A percentile compares a stretch with the other conserved stretches of the same genome.
phyloP scores from a whole-genome alignment of 352 stramenopile genomes.

The Peronospora belbahrii region DNA sequence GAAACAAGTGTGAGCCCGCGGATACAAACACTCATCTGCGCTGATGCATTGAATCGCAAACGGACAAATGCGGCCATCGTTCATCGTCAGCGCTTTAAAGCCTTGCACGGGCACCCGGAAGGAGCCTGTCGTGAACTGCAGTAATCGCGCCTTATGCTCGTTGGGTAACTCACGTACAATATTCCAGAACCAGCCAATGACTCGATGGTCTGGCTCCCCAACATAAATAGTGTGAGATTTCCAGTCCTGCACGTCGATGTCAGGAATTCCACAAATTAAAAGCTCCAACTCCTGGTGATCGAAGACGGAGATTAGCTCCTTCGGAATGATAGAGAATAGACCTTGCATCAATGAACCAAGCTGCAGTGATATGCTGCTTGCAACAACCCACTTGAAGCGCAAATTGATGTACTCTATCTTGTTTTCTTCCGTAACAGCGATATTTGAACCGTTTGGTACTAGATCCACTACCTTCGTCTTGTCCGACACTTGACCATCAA shows the following conservation, averaged over 20 bases:
- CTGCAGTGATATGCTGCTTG: slow-evolving; percentile 73
- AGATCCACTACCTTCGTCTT: slow-evolving; percentile 90
- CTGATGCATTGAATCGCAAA: slow-evolving; percentile 83
- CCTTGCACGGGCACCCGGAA: slow-evolving; percentile 88
- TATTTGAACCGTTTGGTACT: slow-evolving; percentile 90
- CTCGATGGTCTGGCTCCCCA: slow-evolving; percentile 72
- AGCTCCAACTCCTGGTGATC: slow-evolving; percentile 96
- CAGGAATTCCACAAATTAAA: slow-evolving; percentile 95
- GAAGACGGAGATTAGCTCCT: slow-evolving; percentile 92
- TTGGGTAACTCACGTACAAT: slow-evolving; percentile 90
- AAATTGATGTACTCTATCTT: slow-evolving; percentile 96
- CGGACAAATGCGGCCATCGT: slow-evolving; percentile 80
- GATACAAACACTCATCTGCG: slow-evolving; percentile 75
- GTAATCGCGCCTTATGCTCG: slow-evolving; percentile 92
- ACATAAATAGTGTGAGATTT: slow-evolving; percentile 96
- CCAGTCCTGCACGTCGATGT: slow-evolving; percentile 95
- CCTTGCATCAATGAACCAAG: slow-evolving; percentile 93
- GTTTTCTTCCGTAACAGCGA: slow-evolving; percentile 94
- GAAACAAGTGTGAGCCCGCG: slow-evolving; percentile 80
- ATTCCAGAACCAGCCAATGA: slow-evolving; percentile 97
- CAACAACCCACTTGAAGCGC: slow-evolving; percentile 81
- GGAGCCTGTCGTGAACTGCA: slow-evolving; percentile 97
- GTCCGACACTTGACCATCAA: slow-evolving; percentile 64
- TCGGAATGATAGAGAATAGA: slow-evolving; percentile 95
- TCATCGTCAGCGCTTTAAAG: slow-evolving; percentile 85